These are phyloP conservation scores for Coemansia sp. DNA, from an alignment of 371 early-diverging fungal genomes.

Conservation along the genomic window DNA sequence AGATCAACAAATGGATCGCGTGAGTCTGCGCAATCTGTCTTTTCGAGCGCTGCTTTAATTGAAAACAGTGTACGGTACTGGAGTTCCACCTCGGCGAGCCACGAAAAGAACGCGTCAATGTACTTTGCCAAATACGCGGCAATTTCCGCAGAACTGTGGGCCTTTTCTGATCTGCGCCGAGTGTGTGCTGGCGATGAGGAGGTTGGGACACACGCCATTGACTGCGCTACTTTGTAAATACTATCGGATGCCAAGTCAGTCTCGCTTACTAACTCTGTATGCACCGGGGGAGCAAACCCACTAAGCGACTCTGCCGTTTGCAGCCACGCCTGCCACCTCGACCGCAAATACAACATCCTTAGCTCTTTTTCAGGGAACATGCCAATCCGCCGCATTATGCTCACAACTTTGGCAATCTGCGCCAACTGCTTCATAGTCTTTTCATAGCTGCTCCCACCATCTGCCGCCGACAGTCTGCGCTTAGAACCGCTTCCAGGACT, in stretches of 20 bases:
- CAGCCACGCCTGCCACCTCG: slow-evolving; percentile 48
- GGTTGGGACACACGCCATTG: neutral
- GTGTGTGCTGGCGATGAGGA: neutral
- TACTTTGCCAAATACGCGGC: slow-evolving; percentile 31
- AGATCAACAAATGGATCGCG: slow-evolving; percentile 31
- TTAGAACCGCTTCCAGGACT: neutral
- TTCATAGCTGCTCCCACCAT: neutral
- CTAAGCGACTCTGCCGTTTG: slow-evolving; percentile 31
- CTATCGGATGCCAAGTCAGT: neutral
- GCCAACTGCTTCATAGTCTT: slow-evolving; percentile 21
- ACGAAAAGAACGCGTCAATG: slow-evolving; percentile 33
- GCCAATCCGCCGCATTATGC: slow-evolving; percentile 40
- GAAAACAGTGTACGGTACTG: slow-evolving; percentile 42
- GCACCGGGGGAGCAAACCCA: slow-evolving; percentile 22
- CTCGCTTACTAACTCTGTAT: neutral
- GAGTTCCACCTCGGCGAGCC: slow-evolving; percentile 41
- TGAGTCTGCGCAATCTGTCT: neutral
- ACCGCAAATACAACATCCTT: slow-evolving; percentile 43
- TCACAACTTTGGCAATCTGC: slow-evolving; percentile 31
- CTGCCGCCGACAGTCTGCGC: neutral
- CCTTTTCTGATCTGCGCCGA: neutral
- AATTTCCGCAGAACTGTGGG: slow-evolving; percentile 13
- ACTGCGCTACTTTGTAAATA: neutral
- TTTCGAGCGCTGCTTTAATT: neutral
- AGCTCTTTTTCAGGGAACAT: slow-evolving; percentile 40